phyloP scores from a whole-genome alignment of 2,329 filamentous ascomycete species.

The Cercospora sesami region DNA sequence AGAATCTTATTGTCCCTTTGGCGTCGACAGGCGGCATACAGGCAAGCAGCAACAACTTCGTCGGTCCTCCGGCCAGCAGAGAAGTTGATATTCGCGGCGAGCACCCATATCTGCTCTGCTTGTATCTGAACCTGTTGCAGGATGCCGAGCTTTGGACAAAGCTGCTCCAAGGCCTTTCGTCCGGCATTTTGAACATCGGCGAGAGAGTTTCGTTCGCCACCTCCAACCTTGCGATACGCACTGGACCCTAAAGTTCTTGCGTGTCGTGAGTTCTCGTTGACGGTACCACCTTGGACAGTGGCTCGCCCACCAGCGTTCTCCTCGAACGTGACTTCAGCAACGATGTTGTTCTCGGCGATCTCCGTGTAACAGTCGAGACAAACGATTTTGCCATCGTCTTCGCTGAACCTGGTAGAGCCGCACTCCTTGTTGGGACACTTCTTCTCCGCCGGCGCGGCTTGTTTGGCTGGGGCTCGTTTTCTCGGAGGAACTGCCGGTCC shows the following conservation, averaged over 20 bases:
- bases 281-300: conserved; percentile 84
- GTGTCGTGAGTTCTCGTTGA: conserved; percentile 81
- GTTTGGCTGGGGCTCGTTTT: conserved; percentile 16
- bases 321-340: conserved; percentile 87
- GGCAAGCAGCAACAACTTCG: conserved; percentile 83
- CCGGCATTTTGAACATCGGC: conserved; percentile 55
- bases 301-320: conserved; percentile 83
- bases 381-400: conserved; percentile 50
- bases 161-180: conserved; percentile 44
- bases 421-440: conserved; percentile 22
- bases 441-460: conserved; percentile 8
- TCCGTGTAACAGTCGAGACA: conserved; percentile 85
- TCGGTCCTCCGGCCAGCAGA: conserved; percentile 82
- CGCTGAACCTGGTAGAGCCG: conserved; percentile 28
- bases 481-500: neutral
- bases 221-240: conserved; percentile 48
- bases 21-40: conserved; percentile 84
- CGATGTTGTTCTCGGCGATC: conserved; percentile 82
- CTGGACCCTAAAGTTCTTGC: conserved; percentile 61
- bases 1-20: conserved; percentile 79
- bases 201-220: conserved; percentile 52
- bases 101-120: conserved; percentile 47
- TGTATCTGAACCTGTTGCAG: conserved; percentile 40
- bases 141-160: conserved; percentile 44
- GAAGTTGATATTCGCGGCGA: conserved; percentile 62